phyloP scores from a whole-genome alignment of 306 rosid species.

The Alnus rubra region DNA sequence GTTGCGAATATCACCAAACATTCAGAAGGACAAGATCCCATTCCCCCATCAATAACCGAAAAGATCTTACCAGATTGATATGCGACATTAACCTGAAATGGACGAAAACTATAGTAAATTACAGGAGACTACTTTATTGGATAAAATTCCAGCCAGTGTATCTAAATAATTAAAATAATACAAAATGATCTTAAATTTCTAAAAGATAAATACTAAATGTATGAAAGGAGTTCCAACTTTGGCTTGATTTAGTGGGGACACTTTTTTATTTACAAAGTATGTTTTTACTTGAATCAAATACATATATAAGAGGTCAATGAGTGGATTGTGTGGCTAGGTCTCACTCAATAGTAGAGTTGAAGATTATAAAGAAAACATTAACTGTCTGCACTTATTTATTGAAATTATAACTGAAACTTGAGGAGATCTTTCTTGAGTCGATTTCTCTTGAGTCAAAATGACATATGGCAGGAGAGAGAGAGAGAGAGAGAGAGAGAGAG shows the following conservation, averaged over 20 bases:
- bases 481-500: no score
- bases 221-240: neutral
- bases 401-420: neutral
- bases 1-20: conserved; percentile 61
- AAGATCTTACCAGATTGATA: conserved; percentile 66
- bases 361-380: neutral
- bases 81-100: conserved; percentile 57
- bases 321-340: neutral
- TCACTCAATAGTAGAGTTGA: neutral
- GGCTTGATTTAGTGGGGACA: no score
- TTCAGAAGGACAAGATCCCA: conserved; percentile 87
- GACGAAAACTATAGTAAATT: conserved; percentile 1
- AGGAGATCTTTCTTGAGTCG: neutral
- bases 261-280: no score
- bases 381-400: neutral
- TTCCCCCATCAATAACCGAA: conserved; percentile 62
- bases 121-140: neutral
- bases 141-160: neutral
- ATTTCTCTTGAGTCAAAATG: neutral
- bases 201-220: neutral
- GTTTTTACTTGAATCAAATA: neutral
- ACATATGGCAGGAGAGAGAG: neutral
- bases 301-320: no score
- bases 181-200: neutral
- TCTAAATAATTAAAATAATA: neutral